A percentile compares a stretch with the other conserved stretches of the same genome.
Conservation (phyloP, 1,139 yeast species). For the Magnusiomyces clavatus region DNA sequence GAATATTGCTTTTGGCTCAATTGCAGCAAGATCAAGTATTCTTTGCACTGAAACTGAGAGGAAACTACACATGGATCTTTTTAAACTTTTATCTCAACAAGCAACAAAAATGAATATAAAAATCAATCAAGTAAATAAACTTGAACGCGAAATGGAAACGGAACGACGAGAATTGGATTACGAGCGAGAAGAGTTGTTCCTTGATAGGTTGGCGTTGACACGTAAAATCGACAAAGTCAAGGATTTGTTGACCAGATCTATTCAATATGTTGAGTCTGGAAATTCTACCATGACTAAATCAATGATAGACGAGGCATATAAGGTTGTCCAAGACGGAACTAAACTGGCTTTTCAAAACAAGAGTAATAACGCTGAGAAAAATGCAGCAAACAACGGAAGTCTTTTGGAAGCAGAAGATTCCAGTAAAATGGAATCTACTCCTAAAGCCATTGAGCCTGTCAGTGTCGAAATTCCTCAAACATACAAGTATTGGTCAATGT, state of each 20-base stretch:
- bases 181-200: slow-evolving; percentile 73
- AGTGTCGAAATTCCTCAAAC: slow-evolving; percentile 73
- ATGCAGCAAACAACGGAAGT: neutral
- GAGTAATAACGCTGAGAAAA: slow-evolving; percentile 3
- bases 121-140: slow-evolving; percentile 54
- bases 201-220: slow-evolving; percentile 70
- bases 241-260: slow-evolving; percentile 40
- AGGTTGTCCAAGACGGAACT: slow-evolving; percentile 18
- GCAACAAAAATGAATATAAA: slow-evolving; percentile 71
- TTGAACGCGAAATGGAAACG: slow-evolving; percentile 71
- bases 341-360: slow-evolving; percentile 16
- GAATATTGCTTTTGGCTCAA: slow-evolving; percentile 31
- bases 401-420: neutral
- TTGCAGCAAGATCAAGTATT: slow-evolving; percentile 78
- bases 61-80: slow-evolving; percentile 41
- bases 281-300: neutral
- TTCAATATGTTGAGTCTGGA: slow-evolving; percentile 25
- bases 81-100: slow-evolving; percentile 68
- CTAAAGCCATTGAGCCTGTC: slow-evolving; percentile 47
- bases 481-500: slow-evolving; percentile 78
- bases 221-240: slow-evolving; percentile 50
- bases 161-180: slow-evolving; percentile 68
- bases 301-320: slow-evolving; percentile 21
- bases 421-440: neutral
- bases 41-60: slow-evolving; percentile 80